Base-by-base conservation (phyloP, 2,329 filamentous ascomycete genomes). In the Aureobasidium sp. region DNA sequence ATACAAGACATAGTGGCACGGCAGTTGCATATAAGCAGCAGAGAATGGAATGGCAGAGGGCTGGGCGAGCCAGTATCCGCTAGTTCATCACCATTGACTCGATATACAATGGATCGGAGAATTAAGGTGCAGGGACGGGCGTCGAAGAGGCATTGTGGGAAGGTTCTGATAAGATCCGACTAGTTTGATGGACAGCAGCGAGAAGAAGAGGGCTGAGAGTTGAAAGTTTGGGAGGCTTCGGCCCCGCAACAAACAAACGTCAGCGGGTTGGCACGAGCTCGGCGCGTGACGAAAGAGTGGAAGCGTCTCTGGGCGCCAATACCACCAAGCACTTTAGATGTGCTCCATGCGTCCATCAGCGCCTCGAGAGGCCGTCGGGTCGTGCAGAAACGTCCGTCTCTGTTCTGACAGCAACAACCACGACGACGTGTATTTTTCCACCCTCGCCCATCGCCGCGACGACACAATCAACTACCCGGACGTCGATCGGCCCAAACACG, bases 1-100 rank as follows among this genome's bases (percentile, higher is more conserved):
- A 40, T 38, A 29, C 25, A 10, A 43, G 38, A 37, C 51, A 43
- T 17, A 27, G 53, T 46, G 29, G 10, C 40, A 57, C 53, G 53
- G 53, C 53, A 57, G 40, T 57, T 55, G 51, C 19, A 33, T 21
- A 17, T 55, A 43, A 21, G 35, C 50, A 53, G 23, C n/a, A n/a
- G 49, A 53, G 9, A 29, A 2, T 10, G 35, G 15, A 40, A 25
- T 13, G 17, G 38, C 27, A 33, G 35, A 31, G 13, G 40, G 3
- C n/a, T n/a, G 4, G 11, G 13, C 27, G 7, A 27, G 7, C 38
- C 11, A 38, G 21, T 13, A 51, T 19, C 1, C 13, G 8, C 21
- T 3, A 27, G n/a, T 1, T 17, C n/a, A n/a, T n/a, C n/a, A 21
- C 4, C 8, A 21, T 15, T 5, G 19, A 33, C n/a, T 49, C n/a